Conservation (phyloP, 176 grass and related monocot species). For the Olyra latifolia region DNA sequence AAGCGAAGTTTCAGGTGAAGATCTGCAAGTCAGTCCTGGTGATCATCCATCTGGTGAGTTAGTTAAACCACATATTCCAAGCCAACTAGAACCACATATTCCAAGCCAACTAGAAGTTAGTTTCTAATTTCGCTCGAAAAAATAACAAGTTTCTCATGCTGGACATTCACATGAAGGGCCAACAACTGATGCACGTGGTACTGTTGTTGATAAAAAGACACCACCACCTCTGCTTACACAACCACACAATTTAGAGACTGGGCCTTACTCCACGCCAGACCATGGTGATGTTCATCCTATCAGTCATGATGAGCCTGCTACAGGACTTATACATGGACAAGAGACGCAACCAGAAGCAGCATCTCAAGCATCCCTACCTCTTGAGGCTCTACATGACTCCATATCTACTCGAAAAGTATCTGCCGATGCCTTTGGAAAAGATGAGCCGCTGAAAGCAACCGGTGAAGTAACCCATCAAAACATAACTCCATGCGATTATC, state of each 20-base stretch:
- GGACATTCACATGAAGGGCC: not conserved
- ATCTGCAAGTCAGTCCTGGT: not conserved
- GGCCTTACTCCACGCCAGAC: not conserved
- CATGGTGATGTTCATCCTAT: not conserved
- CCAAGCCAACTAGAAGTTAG: not conserved
- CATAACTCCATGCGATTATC: too few species aligned
- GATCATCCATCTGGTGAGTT: slow-evolving; percentile 1
- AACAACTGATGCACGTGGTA: not conserved
- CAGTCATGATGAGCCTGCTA: not conserved
- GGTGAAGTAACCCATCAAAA: not conserved
- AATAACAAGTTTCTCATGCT: not conserved
- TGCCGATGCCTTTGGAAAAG: not conserved
- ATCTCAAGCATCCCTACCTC: not conserved
- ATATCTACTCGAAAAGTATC: not conserved
- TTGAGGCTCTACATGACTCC: not conserved
- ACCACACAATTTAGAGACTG: not conserved
- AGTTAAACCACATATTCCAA: not conserved
- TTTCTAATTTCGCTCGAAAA: too few species aligned
- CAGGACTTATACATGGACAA: not conserved
- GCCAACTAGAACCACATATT: not conserved
- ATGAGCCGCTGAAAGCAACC: not conserved
- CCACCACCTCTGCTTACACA: not conserved
- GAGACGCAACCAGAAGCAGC: not conserved
- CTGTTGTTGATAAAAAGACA: not conserved
- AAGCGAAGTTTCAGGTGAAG: not conserved